Evolutionary conservation across 2,329 filamentous ascomycete species (phyloP), one percentile per base, ranked within the genome.

Genomic region (Fusarium nisikadoi): DNA sequence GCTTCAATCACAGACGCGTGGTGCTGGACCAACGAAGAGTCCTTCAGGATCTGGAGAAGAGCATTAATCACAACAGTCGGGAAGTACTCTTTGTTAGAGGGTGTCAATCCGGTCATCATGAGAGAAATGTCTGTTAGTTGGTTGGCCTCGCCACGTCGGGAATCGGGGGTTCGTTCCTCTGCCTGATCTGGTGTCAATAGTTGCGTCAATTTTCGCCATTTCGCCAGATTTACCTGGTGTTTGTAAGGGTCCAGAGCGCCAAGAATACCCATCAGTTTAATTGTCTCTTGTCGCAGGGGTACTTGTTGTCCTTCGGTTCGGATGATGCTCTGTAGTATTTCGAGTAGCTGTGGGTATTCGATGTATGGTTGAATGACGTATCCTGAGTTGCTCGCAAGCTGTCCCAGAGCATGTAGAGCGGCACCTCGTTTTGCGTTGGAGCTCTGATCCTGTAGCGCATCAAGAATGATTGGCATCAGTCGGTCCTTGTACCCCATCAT

Each of bases 41-140:
- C 96, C 77, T 95, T 97, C 39, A 99, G 84, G 73, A 99, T 95
- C 62, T 94, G 92, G 77, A 99, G 90, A 16, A 99, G 87, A 4
- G 96, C 97, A 77, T 97, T 97, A 79, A 99, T 98, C 50, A 98
- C 96, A 23, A 99, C 94, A 0, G 96, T 99, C 2, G 96, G 96
- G 79, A 97, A 99, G 81, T 99, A 99, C 77, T 99, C 96, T 79
- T 99, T 97, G 78, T 94, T 97, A 1, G 95, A 98, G 0, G 96
- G 97, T 1, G 95, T 98, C 43, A 98, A 86, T 19, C 97, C 96
- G 45, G 94, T 94, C 95, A 99, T 99, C 87, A 99, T 98, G 35
- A 99, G 87, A 7, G 95, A 96, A 49, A 99, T 97, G 81, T 99
- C 96, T 1, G 95, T 97, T 76, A 97, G 84, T 63, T 90, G 89